Conservation (phyloP, 2,329 filamentous ascomycete genomes). For the Beauveria medogensis region DNA sequence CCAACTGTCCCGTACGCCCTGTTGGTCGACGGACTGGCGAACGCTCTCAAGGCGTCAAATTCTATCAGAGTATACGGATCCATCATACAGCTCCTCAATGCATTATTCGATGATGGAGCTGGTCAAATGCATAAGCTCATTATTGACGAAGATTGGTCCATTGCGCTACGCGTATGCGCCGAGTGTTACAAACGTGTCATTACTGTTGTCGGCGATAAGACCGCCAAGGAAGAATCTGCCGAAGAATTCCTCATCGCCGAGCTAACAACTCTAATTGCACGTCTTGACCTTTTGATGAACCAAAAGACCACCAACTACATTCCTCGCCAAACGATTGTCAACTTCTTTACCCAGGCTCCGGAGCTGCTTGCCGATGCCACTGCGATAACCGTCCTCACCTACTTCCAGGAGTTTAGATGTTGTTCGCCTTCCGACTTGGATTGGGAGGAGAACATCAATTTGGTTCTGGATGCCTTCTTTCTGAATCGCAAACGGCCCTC, state of each 20-base stretch:
- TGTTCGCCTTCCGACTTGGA: conserved; percentile 63
- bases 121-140: conserved; percentile 48
- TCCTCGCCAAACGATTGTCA: conserved; percentile 58
- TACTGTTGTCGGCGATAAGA: conserved; percentile 15
- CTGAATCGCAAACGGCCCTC: conserved; percentile 52
- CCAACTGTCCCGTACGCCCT: conserved; percentile 51
- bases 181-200: conserved; percentile 38
- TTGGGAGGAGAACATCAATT: conserved; percentile 57
- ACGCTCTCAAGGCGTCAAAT: conserved; percentile 36
- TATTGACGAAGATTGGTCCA: conserved; percentile 58
- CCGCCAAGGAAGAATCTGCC: conserved; percentile 20
- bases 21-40: conserved; percentile 49
- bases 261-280: conserved; percentile 35
- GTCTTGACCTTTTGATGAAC: conserved; percentile 40
- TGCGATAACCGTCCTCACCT: conserved; percentile 55
- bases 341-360: conserved; percentile 57
- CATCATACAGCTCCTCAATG: conserved; percentile 45
- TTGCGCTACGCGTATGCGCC: conserved; percentile 50
- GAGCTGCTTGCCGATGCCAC: conserved; percentile 56
- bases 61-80: conserved; percentile 38
- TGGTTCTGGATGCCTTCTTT: conserved; percentile 57
- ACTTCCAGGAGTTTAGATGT: conserved; percentile 60
- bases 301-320: conserved; percentile 45
- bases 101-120: conserved; percentile 44
- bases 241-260: conserved; percentile 35